Percentiles rank a stretch among this genome's conserved stretches.
Conservation (phyloP, 192 early-diverging fungal species). For the Rhizophlyctis rosea region DNA sequence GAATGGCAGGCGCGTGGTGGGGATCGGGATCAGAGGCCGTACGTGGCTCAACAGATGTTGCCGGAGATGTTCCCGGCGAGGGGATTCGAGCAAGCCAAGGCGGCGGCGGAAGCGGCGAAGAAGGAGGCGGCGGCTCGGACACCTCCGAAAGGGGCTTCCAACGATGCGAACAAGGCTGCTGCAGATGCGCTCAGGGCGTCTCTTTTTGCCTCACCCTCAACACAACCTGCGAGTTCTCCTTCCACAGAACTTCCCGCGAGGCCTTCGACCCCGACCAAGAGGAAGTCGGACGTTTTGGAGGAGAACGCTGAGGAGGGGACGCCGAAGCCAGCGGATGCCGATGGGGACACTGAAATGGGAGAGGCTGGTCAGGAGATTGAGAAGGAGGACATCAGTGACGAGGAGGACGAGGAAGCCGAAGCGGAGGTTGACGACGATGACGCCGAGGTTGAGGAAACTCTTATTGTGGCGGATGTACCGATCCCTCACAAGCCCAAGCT, state of each 20-base stretch:
- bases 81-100: conserved; percentile 4
- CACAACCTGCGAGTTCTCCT: not conserved
- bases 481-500: conserved; percentile 26
- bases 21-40: not conserved
- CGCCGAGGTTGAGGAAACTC: conserved; percentile 30
- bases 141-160: too few relatives aligned
- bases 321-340: conserved; percentile 14
- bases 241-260: not conserved
- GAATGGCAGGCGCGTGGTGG: not conserved
- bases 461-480: conserved; percentile 40
- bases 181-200: conserved; percentile 38
- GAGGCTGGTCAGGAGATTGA: conserved; percentile 41
- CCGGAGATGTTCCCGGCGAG: not conserved
- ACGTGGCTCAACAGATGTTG: not conserved
- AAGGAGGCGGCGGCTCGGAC: conserved; percentile 11
- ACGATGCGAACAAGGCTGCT: conserved; percentile 42
- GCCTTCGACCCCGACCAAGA: conserved; percentile 16
- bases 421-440: conserved; percentile 44
- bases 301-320: conserved; percentile 9
- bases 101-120: not conserved
- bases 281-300: conserved; percentile 12
- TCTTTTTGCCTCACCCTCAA: conserved; percentile 5
- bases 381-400: conserved; percentile 29
- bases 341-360: conserved; percentile 36
- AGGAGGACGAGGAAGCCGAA: conserved; percentile 46